Evolutionary conservation across 2,329 filamentous ascomycete genomes (phyloP), one percentile per base, ranked within the genome.

Genomic region (Epichloe bromicola): DNA sequence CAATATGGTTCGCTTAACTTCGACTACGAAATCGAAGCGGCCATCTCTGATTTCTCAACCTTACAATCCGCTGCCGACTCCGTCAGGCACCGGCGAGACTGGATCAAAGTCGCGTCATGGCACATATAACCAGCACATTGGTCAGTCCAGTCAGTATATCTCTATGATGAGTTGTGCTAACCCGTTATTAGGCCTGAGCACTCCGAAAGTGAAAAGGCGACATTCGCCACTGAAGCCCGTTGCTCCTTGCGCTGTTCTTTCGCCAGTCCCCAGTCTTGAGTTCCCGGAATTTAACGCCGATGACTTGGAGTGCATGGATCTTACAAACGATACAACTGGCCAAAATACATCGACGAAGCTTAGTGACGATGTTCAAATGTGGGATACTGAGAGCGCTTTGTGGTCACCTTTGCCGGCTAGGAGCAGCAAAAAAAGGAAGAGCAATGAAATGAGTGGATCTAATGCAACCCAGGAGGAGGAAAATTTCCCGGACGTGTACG

Each of bases 401-500:
- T 67, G 70, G 46, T 62, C 69, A 1, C 66, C 69, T 30, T 68
- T 68, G 5, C 48, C 61, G 10, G 55, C 66, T 1, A 70, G 63
- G 43, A 67, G 68, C 44, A 66, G 66, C 17, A 76, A 61, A 80
- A 79, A 26, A 61, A 64, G 75, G 54, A 79, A 79, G 59, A 77
- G 74, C 54, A 65, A 63, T 23, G 72, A 76, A 10, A 72, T 75
- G 23, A 68, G 59, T 53, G 68, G 63, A 52, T 59, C 61, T 26
- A 61, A 66, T 12, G 60, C 62, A 14, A 63, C 60, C 15, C 63
- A 67, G 4, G 61, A 71, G 4, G 61, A 71, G 14, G 71, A 72
- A 36, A 70, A 74, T 17, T 80, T 78, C 44, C 75, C 74, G 0
- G 76, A 81, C 54, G 73, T 81, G 7, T 71, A 74, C 54, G 68